Percentiles rank a stretch among this genome's conserved stretches.
phyloP scores from a whole-genome alignment of 495 filamentous ascomycete genomes.

The Lindgomyces ingoldianus region DNA sequence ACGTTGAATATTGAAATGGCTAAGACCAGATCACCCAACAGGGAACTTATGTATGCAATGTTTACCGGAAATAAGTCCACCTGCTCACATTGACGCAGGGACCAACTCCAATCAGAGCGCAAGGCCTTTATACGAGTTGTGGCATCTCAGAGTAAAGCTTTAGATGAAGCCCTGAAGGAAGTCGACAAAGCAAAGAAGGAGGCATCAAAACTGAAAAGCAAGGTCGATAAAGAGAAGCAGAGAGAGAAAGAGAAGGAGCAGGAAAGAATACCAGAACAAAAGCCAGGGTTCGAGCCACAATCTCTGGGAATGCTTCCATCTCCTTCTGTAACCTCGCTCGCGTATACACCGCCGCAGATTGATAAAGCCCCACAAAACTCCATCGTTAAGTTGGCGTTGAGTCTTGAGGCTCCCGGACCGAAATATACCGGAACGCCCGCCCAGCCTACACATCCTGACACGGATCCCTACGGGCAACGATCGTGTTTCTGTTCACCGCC shows the following conservation, averaged over 20 bases:
- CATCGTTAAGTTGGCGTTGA: background rate
- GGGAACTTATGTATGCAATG: background rate
- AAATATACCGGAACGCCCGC: background rate
- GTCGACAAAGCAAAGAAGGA: conserved; percentile 15
- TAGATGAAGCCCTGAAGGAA: conserved; percentile 10
- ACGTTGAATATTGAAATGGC: conserved; percentile 17
- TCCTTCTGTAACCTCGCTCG: conserved; percentile 1
- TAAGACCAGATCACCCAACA: background rate
- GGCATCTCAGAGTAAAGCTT: conserved; percentile 1
- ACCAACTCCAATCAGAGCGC: conserved; percentile 11
- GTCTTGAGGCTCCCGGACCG: background rate
- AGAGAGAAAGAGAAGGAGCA: conserved; percentile 2
- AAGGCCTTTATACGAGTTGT: conserved; percentile 13
- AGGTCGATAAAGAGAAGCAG: conserved; percentile 11
- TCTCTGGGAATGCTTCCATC: background rate
- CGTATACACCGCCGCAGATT: background rate
- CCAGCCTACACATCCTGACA: background rate
- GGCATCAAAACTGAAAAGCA: conserved; percentile 4
- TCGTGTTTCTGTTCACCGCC: background rate
- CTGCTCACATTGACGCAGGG: background rate
- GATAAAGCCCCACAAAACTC: background rate
- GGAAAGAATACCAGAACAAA: background rate
- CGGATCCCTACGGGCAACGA: background rate
- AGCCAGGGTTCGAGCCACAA: background rate
- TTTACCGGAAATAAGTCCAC: background rate